phyloP scores from a whole-genome alignment of 2,329 filamentous ascomycete species.

The Fusarium tricinctum region DNA sequence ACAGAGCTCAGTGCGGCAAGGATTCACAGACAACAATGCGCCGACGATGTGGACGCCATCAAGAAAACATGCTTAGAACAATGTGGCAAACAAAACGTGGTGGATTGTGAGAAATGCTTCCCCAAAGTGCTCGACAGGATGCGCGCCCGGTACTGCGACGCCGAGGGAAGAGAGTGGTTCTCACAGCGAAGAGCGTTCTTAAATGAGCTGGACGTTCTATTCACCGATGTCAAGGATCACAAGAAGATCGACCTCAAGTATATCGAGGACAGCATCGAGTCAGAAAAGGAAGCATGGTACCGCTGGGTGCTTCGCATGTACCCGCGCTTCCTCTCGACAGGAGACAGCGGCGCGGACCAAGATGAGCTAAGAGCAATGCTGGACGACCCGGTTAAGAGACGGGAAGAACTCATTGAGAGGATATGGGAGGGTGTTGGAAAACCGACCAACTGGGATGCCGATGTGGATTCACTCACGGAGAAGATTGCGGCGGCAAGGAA shows the following conservation, averaged over 20 bases:
- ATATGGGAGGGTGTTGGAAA: slow-evolving; percentile 57
- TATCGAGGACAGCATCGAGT: slow-evolving; percentile 65
- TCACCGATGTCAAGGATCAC: slow-evolving; percentile 62
- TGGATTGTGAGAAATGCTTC: slow-evolving; percentile 65
- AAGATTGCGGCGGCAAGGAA: slow-evolving; percentile 53
- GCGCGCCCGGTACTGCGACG: slow-evolving; percentile 55
- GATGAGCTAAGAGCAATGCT: slow-evolving; percentile 55
- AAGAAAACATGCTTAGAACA: slow-evolving; percentile 59
- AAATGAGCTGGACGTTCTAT: slow-evolving; percentile 63
- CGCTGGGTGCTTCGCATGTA: slow-evolving; percentile 59
- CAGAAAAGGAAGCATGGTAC: slow-evolving; percentile 69
- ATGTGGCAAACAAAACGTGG: slow-evolving; percentile 59
- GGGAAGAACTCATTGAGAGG: slow-evolving; percentile 55
- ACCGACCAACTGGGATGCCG: slow-evolving; percentile 51
- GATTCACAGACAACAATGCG: slow-evolving; percentile 54
- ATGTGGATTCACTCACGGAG: slow-evolving; percentile 54
- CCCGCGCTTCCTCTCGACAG: slow-evolving; percentile 56
- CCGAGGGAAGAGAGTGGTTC: slow-evolving; percentile 65
- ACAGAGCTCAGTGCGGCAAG: slow-evolving; percentile 55
- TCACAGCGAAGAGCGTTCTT: slow-evolving; percentile 63
- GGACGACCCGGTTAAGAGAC: slow-evolving; percentile 56
- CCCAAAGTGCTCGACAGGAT: slow-evolving; percentile 62
- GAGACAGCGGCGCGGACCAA: slow-evolving; percentile 49
- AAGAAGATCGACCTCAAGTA: slow-evolving; percentile 58
- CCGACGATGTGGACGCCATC: slow-evolving; percentile 59